Conservation (phyloP, 495 filamentous ascomycete genomes). For the Monascus purpureus region DNA sequence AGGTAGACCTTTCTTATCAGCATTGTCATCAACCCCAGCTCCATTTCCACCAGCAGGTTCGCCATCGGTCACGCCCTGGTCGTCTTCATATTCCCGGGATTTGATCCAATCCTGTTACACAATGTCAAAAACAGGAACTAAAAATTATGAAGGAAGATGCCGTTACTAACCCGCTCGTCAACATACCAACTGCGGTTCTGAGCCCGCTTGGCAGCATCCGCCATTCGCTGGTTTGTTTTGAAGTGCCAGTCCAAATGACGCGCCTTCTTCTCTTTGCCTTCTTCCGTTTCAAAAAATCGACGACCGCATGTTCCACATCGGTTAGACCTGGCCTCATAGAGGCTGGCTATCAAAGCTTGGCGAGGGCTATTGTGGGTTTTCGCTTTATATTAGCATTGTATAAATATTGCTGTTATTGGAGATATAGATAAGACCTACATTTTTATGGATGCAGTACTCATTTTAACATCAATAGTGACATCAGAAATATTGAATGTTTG, state of each 20-base stretch:
- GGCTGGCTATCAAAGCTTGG: conserved; percentile 50
- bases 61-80: conserved; percentile 29
- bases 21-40: conserved; percentile 17
- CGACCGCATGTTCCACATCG: conserved; percentile 85
- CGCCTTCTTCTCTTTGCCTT: conserved; percentile 74
- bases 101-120: conserved; percentile 68
- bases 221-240: conserved; percentile 76
- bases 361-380: conserved; percentile 51
- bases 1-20: conserved; percentile 43
- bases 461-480: conserved; percentile 44
- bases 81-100: conserved; percentile 60
- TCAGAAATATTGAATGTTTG: conserved; percentile 12
- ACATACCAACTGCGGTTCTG: conserved; percentile 90
- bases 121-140: conserved; percentile 4
- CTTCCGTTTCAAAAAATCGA: conserved; percentile 61
- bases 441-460: conserved; percentile 64
- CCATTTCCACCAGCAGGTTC: conserved; percentile 22
- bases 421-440: conserved; percentile 39
- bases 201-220: conserved; percentile 64
- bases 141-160: conserved; percentile 1
- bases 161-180: conserved; percentile 61
- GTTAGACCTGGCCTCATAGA: conserved; percentile 69
- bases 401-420: neutral
- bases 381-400: conserved; percentile 9
- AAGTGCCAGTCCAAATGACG: conserved; percentile 98